Evolutionary conservation across 495 filamentous ascomycete species (phyloP), one percentile per base, ranked within the genome.

Genomic region (Durotheca rogersii): DNA sequence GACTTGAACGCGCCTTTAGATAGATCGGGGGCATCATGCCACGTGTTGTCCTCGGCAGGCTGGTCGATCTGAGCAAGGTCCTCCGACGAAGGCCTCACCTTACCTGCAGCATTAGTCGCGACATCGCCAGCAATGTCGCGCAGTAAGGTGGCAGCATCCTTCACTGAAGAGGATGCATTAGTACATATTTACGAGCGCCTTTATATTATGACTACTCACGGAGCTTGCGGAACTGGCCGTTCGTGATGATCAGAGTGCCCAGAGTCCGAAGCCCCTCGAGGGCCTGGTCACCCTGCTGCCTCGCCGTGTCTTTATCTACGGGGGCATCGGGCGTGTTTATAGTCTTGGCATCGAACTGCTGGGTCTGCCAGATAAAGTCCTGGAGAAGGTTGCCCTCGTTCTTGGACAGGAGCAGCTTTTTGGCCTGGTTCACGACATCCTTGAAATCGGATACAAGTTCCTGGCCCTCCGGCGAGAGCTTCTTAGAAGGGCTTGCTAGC

Each of bases 201-300:
- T n/a, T n/a, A n/a, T n/a, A n/a, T n/a, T n/a, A n/a, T n/a, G n/a
- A n/a, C 9, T 29, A 84, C 88, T 68, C 77, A 93, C 89, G 70
- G 15, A 96, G 81, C 75, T 96, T 96, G 36, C 90, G 81, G 75
- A 96, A 96, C 72, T 96, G 91, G 49, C 93, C 94, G 55, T 98
- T 98, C 50, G 90, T 91, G 65, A 97, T 85, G 52, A 98, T 72
- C 36, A 98, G 79, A 7, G 86, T 91, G 34, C 94, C 93, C 6
- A 98, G 71, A 1, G 87, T 94, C 42, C 87, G 85, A 20, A 98
- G 70, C n/a, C 94, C 93, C 46, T 94, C 85, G 25, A 91, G 71
- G 2, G 83, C 88, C 65, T 89, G 59, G 54, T 86, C 83, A 15
- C 86, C 88, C 67, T 96, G 88, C 59, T 91, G 87, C 66, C 85